Percentiles rank a stretch among this genome's conserved stretches.
Evolutionary conservation across 208 protist genomes (phyloP).

Genomic region (Trypanosomatidae sp.): DNA sequence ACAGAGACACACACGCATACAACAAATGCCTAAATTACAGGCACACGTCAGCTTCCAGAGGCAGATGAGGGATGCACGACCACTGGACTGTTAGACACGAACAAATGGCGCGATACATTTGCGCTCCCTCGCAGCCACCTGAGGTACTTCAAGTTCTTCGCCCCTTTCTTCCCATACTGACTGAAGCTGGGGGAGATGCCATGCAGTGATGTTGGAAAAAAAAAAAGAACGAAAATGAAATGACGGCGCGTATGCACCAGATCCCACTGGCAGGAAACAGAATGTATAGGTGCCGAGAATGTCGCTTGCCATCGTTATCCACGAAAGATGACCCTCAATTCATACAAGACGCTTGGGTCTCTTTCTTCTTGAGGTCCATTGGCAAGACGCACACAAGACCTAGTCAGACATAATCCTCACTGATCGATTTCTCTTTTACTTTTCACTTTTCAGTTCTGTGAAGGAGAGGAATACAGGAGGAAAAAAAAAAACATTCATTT

Average conservation of each 20-base stretch:
- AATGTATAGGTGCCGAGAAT: not conserved
- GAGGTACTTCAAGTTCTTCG: not conserved
- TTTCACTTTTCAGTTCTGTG: not conserved
- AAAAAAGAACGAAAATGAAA: slow-evolving; percentile 9
- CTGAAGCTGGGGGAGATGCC: not conserved
- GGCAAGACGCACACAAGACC: not conserved
- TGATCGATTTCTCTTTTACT: not conserved
- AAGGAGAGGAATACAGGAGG: not conserved
- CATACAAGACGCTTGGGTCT: not conserved
- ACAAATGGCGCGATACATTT: not conserved
- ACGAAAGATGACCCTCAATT: not conserved
- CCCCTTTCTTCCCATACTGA: not conserved
- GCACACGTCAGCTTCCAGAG: not conserved
- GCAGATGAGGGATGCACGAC: not conserved
- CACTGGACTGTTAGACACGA: not conserved
- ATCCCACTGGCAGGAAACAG: not conserved
- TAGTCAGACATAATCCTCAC: not conserved
- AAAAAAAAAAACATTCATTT: too few species aligned
- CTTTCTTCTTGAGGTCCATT: not conserved
- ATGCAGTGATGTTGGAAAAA: not conserved
- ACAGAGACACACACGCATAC: not conserved
- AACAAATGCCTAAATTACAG: not conserved
- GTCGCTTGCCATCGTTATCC: not conserved
- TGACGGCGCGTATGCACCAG: not conserved
- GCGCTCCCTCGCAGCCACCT: not conserved